Base-by-base conservation (phyloP, 192 early-diverging fungal species). In the Globomyces pollinis-pini region DNA sequence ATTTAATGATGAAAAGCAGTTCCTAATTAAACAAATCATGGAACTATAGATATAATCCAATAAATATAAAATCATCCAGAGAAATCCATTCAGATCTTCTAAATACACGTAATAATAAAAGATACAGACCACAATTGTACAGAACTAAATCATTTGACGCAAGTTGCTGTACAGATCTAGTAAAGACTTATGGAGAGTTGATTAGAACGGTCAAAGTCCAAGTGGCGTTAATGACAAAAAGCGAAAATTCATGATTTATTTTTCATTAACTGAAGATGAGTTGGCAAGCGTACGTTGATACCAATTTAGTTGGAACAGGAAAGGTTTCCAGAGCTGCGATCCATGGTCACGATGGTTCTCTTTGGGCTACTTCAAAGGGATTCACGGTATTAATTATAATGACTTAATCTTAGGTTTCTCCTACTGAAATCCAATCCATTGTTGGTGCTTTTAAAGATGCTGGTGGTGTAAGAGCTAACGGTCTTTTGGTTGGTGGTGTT, bases 1-100 rank as follows among this genome's bases (percentile, higher is more conserved):
- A 72, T 99, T 99, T 69, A 93, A 93, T 60, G 94, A 97, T 70
- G 96, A 99, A 64, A 99, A 99, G 74, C 84, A 86, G 3, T 99
- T 96, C 65, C 74, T 99, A 53, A 78, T 96, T 54, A 91, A 88
- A 62, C 89, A 94, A 60, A 94, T 99, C 16, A 67, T 74, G 34
- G 70, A 75, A 31, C 58, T 78, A 35, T 24, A 38, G 35, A n/a
- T n/a, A n/a, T n/a, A n/a, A n/a, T n/a, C n/a, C n/a, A n/a, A n/a
- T n/a, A n/a, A n/a, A n/a, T n/a, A n/a, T n/a, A n/a, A n/a, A n/a
- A n/a, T n/a, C n/a, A n/a, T n/a, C n/a, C n/a, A n/a, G n/a, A n/a
- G n/a, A n/a, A n/a, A n/a, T n/a, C n/a, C n/a, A n/a, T n/a, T n/a
- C n/a, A n/a, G n/a, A n/a, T n/a, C n/a, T n/a, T n/a, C n/a, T n/a